Base-by-base conservation (phyloP, 306 rosid species). In the Gleditsia sinensis region DNA sequence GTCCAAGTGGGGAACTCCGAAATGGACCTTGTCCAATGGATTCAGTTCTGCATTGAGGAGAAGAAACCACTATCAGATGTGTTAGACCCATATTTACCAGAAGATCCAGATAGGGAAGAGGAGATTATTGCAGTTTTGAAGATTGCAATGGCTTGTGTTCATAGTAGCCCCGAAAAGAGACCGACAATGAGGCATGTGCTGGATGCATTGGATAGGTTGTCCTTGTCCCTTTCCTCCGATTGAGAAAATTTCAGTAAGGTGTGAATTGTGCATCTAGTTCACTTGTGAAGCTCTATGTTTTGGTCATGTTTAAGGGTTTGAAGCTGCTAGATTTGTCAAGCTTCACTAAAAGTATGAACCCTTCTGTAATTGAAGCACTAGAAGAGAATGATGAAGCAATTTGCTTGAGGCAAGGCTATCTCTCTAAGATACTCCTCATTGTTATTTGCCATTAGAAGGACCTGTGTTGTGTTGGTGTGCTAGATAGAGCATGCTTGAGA, bases 21-120 rank as follows among this genome's bases (percentile, higher is more conserved):
- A 79, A 88, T 92, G 95, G 96, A 90, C 85, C 89, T 94, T 56
- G 99, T 92, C 42, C 91, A 86, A 27, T 94, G 99, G 99, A 87
- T 92, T 77, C 96, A 90, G 77, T 88, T 88, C 78, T 90, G 96
- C 89, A 88, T 94, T 43, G 97, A 94, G 45, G 99, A 94, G 57
- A 92, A 94, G 89, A 90, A 90, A 82, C 96, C 95, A 24, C 91
- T 92, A 37, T 77, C 91, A 0, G 97, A 94, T 17, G 96, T 92
- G 7, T 81, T 92, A 46, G 98, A 94, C 71, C 96, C 96, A 1
- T 83, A 78, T 63, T 77, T 94, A 36, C 84, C 80, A 32, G 91
- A 89, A 32, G 97, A 94, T 32, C 83, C 78, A 0, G 97, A 87
- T 42, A 81, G 42, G 51, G 99, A 94, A 46, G 98, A 94, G 74